These are phyloP conservation scores for Podospora appendiculata DNA, from an alignment of 495 filamentous ascomycete genomes.

Conservation along the genomic window DNA sequence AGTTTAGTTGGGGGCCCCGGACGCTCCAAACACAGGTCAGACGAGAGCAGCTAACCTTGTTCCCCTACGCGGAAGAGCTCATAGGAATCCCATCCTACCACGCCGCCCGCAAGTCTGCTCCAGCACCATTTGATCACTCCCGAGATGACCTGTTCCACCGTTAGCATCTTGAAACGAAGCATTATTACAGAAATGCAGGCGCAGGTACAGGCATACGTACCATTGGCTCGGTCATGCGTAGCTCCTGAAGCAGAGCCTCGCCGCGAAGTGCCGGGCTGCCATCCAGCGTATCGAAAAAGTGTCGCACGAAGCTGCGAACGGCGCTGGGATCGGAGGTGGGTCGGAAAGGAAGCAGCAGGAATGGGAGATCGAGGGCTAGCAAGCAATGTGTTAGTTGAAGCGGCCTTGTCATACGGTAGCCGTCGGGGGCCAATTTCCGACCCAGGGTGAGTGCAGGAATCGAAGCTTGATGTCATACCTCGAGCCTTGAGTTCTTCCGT, in stretches of 20 bases:
- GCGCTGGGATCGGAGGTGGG: constrained; percentile 86
- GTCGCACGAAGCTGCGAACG: constrained; percentile 84
- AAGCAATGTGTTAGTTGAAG: constrained; percentile 27
- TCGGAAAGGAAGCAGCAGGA: constrained; percentile 91
- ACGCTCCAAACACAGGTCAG: not conserved
- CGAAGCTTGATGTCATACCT: constrained; percentile 56
- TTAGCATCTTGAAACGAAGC: constrained; percentile 6
- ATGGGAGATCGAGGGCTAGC: constrained; percentile 78
- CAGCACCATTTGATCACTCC: constrained; percentile 98
- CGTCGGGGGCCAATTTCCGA: constrained; percentile 1
- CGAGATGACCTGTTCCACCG: constrained; percentile 63
- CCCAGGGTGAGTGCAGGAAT: constrained; percentile 11
- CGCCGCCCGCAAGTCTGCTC: constrained; percentile 84
- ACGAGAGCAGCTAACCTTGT: constrained; percentile 52
- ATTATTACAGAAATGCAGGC: not conserved
- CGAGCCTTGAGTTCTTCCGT: constrained; percentile 87
- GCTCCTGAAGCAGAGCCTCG: constrained; percentile 69
- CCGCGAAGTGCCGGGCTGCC: constrained; percentile 48
- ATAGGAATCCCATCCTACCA: constrained; percentile 96
- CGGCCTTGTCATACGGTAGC: constrained; percentile 8
- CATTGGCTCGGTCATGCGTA: constrained; percentile 91
- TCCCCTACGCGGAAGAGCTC: constrained; percentile 94
- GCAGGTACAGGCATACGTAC: constrained; percentile 37
- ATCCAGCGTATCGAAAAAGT: constrained; percentile 72
- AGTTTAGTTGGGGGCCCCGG: not conserved